These are phyloP conservation scores for Beta corolliflora DNA, from an alignment of 179 eudicot genomes.

Conservation along the genomic window DNA sequence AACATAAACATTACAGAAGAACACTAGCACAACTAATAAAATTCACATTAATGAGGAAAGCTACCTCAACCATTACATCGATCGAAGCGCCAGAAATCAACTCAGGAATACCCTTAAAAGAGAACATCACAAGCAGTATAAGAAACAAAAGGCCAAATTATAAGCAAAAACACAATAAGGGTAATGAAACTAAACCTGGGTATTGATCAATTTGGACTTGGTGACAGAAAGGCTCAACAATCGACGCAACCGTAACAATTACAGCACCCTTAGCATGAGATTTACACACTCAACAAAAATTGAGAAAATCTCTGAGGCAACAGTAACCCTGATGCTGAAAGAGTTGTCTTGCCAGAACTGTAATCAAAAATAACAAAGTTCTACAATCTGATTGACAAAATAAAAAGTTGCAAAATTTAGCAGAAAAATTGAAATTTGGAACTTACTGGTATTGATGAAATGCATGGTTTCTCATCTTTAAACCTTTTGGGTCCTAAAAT, in stretches of 20 bases:
- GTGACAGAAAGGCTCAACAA: constrained; percentile 75
- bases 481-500: constrained; percentile 90
- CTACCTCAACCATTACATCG: constrained; percentile 85
- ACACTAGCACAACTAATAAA: not conserved
- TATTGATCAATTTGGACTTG: constrained; percentile 38
- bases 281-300: constrained; percentile 20
- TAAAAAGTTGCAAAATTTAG: not conserved
- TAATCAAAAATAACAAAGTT: not conserved
- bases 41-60: not conserved
- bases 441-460: constrained; percentile 80
- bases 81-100: constrained; percentile 67
- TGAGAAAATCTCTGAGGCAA: constrained; percentile 51
- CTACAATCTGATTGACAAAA: not conserved
- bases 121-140: constrained; percentile 4
- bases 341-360: constrained; percentile 81
- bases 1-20: constrained; percentile 10
- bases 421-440: not conserved
- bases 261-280: constrained; percentile 41
- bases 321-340: constrained; percentile 85
- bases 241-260: constrained; percentile 83
- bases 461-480: constrained; percentile 91
- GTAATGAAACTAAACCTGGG: constrained; percentile 46
- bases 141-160: not conserved
- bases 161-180: not conserved
- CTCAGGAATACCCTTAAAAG: constrained; percentile 59